phyloP scores from a whole-genome alignment of 108 stramenopile species.

The Skeletonema tropicum region DNA sequence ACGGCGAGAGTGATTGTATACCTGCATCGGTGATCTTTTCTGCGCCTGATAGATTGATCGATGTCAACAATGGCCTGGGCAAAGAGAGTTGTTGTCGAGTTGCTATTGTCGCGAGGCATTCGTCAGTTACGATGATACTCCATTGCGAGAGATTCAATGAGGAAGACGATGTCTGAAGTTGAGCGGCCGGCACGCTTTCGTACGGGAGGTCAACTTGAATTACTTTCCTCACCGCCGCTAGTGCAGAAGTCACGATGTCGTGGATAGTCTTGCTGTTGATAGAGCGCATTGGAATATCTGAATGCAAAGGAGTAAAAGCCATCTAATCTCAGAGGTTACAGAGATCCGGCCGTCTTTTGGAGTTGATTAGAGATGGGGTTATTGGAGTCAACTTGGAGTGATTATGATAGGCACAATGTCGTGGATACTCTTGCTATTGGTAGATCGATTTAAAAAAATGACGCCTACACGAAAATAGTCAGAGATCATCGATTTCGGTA shows the following conservation, averaged over 20 bases:
- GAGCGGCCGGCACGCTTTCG: constrained; percentile 21
- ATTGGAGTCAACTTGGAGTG: too few relatives aligned
- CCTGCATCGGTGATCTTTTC: constrained; percentile 56
- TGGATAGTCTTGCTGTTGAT: background rate
- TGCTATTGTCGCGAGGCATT: constrained; percentile 21
- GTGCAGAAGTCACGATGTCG: constrained; percentile 10
- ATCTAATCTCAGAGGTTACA: too few relatives aligned
- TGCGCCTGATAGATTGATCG: constrained; percentile 38
- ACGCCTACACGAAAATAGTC: too few relatives aligned
- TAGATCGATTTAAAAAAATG: too few relatives aligned
- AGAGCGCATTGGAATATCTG: background rate
- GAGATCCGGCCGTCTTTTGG: too few relatives aligned
- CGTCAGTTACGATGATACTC: constrained; percentile 34
- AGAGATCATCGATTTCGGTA: too few relatives aligned
- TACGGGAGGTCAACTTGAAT: constrained; percentile 22
- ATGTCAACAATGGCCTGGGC: background rate
- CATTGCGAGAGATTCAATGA: constrained; percentile 33
- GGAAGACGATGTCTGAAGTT: constrained; percentile 11
- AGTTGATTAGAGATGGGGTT: too few relatives aligned
- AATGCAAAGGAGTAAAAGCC: too few relatives aligned
- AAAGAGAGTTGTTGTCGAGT: background rate
- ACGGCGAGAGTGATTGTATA: constrained; percentile 29
- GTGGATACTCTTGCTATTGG: too few relatives aligned
- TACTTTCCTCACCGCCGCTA: constrained; percentile 10
- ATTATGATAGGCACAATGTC: too few relatives aligned